These are phyloP conservation scores for Neltuma alba DNA, from an alignment of 306 rosid species.

Conservation along the genomic window DNA sequence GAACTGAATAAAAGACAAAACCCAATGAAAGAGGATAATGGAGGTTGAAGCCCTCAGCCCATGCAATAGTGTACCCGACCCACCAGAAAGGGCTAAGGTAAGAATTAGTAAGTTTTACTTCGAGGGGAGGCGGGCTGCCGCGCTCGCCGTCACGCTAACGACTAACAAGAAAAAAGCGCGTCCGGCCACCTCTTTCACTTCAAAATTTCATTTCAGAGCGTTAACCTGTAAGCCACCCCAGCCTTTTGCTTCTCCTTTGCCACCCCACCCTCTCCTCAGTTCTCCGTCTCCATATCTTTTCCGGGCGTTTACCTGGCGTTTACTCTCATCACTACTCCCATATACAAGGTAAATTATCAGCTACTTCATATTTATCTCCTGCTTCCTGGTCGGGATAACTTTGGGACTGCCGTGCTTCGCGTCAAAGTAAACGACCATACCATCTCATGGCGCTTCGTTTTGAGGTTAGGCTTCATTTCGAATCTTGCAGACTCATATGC, in stretches of 20 bases:
- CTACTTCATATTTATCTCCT: neutral
- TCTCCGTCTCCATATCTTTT: neutral
- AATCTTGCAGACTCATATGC: neutral
- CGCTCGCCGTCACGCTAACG: neutral
- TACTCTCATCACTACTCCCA: neutral
- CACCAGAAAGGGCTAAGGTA: neutral
- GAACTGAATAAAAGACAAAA: too few relatives aligned
- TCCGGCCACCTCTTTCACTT: neutral
- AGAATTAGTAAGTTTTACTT: neutral
- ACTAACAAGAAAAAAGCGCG: neutral
- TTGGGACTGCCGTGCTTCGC: neutral
- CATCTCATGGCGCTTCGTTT: conserved; percentile 75
- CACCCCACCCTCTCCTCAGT: neutral
- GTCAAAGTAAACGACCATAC: conserved; percentile 15
- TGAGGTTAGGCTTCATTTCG: conserved; percentile 54
- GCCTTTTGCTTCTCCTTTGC: neutral
- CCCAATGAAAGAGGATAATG: neutral
- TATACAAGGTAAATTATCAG: neutral
- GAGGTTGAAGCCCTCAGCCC: neutral
- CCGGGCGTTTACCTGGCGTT: neutral
- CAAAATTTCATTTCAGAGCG: neutral
- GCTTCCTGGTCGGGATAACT: conserved; percentile 18
- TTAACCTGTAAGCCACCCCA: too few relatives aligned
- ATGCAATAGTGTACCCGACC: conserved; percentile 35
- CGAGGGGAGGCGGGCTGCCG: neutral